Conservation (phyloP, 1,139 yeast genomes). For the Suhomyces anneliseae region DNA sequence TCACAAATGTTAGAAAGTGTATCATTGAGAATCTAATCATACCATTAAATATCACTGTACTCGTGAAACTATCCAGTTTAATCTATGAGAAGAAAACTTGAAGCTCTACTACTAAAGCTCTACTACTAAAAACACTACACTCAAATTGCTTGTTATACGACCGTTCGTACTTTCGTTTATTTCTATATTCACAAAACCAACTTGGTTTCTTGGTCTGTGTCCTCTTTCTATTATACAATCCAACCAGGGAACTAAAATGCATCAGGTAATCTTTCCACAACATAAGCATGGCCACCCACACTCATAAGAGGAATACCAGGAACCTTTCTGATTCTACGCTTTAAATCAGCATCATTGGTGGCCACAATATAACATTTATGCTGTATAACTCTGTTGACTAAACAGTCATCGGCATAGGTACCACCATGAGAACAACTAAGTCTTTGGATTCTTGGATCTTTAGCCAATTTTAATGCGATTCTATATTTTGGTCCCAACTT, state of each 20-base stretch:
- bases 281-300: conserved; percentile 91
- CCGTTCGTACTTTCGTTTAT: too few species aligned
- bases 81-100: too few species aligned
- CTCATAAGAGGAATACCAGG: conserved; percentile 98
- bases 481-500: conserved; percentile 92
- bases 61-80: too few species aligned
- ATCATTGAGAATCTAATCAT: too few species aligned
- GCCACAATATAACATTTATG: conserved; percentile 97
- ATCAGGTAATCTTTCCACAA: conserved; percentile 91
- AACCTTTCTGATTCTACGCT: conserved; percentile 88
- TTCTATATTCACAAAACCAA: neutral
- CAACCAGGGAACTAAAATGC: conserved; percentile 55
- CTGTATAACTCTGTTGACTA: conserved; percentile 88
- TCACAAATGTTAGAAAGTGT: too few species aligned
- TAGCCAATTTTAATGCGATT: conserved; percentile 87
- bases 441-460: conserved; percentile 88
- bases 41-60: too few species aligned
- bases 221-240: neutral
- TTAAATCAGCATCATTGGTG: conserved; percentile 96
- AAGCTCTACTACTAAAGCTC: too few species aligned
- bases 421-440: conserved; percentile 91
- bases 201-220: neutral
- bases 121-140: too few species aligned
- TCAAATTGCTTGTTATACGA: too few species aligned
- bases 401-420: conserved; percentile 96